Evolutionary conservation across 129 eudicot species (phyloP).

Genomic region (Gnaphalium uliginosum): DNA sequence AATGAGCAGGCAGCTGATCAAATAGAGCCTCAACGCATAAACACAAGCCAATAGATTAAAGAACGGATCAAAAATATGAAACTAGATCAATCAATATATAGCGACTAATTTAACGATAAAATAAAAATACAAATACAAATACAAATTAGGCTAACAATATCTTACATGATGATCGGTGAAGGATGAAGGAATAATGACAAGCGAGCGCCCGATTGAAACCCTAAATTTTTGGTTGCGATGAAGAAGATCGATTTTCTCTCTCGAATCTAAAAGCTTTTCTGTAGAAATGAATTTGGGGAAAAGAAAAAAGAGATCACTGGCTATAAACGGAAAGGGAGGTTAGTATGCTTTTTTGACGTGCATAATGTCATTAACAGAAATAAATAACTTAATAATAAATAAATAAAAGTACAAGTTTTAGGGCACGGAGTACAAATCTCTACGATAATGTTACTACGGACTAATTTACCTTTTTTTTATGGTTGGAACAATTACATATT

Average conservation of each 20-base stretch:
- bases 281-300: neutral
- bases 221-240: slow-evolving; percentile 28
- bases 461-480: too few species aligned
- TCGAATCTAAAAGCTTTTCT: neutral
- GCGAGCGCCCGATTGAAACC: slow-evolving; percentile 29
- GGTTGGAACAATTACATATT: too few species aligned
- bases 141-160: slow-evolving; percentile 15
- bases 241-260: slow-evolving; percentile 28
- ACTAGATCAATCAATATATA: slow-evolving; percentile 19
- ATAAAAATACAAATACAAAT: too few species aligned
- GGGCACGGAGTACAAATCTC: neutral
- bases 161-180: slow-evolving; percentile 29
- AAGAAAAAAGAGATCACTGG: neutral
- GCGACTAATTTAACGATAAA: slow-evolving; percentile 3
- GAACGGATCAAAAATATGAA: neutral
- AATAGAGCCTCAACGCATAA: slow-evolving; percentile 11
- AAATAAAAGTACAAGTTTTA: neutral
- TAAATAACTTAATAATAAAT: too few species aligned
- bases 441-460: too few species aligned
- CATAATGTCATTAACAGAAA: neutral
- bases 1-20: neutral
- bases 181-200: slow-evolving; percentile 21
- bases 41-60: slow-evolving; percentile 16
- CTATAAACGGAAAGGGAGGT: neutral
- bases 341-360: neutral